Base-by-base conservation (phyloP, 495 filamentous ascomycete species). In the Penicillium paxilli region DNA sequence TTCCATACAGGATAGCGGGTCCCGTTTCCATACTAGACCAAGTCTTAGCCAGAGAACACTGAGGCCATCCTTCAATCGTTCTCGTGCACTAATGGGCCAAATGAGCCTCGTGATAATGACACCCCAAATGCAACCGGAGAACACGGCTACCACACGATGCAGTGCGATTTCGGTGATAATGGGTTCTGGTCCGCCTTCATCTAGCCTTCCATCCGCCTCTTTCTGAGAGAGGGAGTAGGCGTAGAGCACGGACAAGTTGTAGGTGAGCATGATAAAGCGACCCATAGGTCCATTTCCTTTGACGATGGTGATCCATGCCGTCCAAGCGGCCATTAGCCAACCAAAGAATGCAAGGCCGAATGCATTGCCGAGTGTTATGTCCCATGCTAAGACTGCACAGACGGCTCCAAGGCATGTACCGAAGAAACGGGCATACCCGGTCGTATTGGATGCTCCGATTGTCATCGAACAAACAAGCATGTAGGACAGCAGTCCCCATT, bases 401-500 rank as follows among this genome's bases (percentile, higher is more conserved):
- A 81, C 58, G 12, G 90, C 92, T 17, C 94, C 94, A 20, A 96
- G 72, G 51, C 89, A 80, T 5, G 92, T 98, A 47, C 94, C 94
- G n/a, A 88, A 71, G 59, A 97, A 94, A 54, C 94, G 86, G 49
- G 90, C 80, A 71, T 80, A 84, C 4, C 91, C 91, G 5, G 93
- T 96, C 17, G 92, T 96, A 61, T 98, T 98, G 12, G 91, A 89
- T 17, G 93, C 89, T 9, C 94, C 94, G 35, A 96, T 91, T 0
- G 93, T 98, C 93, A 97, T 97, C 5, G 89, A 89, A 67, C 93
- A 96, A 16, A 98, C 94, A 49, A 98, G 81, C 94, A 98, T 98
- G 73, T 96, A 98, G 0, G 93, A 96, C 32, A 98, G 67, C 1
- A 98, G 76, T 11, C 93, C 94, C 94, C 94, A 98, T 79, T 98